Conservation (phyloP, 805 yeast genomes). For the Kazachstania viticola region DNA sequence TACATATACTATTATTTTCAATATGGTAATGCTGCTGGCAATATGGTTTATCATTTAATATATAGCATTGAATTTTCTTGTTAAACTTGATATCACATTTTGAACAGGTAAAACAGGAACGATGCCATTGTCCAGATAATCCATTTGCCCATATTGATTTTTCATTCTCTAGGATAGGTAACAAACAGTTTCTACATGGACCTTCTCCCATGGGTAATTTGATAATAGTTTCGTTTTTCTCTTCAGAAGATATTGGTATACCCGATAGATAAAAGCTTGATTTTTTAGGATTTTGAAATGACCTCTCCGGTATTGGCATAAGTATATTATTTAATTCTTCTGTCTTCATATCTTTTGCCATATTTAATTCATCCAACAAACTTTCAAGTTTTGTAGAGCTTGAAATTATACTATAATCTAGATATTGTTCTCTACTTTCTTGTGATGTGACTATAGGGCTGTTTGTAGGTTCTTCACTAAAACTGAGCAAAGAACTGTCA, state of each 20-base stretch:
- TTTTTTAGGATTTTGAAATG: too few species aligned
- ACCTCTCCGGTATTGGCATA: too few species aligned
- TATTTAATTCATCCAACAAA: too few species aligned
- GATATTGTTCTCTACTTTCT: too few species aligned
- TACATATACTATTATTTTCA: conserved; percentile 65
- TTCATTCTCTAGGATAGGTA: conserved; percentile 29
- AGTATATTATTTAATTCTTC: too few species aligned
- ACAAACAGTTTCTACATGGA: conserved; percentile 67
- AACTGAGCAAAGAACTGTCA: too few species aligned
- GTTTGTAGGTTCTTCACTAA: too few species aligned
- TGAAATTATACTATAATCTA: too few species aligned
- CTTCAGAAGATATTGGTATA: conserved; percentile 1
- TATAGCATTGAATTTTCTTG: conserved; percentile 61
- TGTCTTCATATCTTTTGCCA: too few species aligned
- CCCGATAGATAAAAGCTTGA: conserved; percentile 25
- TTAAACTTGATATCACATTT: conserved; percentile 47
- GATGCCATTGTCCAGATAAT: conserved; percentile 88
- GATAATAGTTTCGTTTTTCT: not conserved
- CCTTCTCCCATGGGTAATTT: conserved; percentile 39
- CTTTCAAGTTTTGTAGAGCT: too few species aligned
- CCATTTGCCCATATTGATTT: conserved; percentile 24
- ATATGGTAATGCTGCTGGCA: conserved; percentile 70
- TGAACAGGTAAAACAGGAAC: conserved; percentile 69
- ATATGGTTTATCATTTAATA: conserved; percentile 65
- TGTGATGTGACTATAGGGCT: too few species aligned